Evolutionary conservation across 2,329 filamentous ascomycete species (phyloP).

Genomic region (Neospermospora avenae): DNA sequence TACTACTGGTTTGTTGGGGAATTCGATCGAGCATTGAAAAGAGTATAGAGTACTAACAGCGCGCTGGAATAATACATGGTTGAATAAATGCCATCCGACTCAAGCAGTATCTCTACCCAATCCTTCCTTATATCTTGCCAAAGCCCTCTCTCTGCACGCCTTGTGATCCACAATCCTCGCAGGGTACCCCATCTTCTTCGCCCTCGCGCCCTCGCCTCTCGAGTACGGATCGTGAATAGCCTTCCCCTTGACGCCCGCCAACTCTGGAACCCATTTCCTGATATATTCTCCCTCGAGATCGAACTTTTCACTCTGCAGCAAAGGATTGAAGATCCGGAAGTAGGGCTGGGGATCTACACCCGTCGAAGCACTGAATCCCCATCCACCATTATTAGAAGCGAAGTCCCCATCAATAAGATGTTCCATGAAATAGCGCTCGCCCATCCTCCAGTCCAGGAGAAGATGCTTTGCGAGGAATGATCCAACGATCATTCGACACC

Average conservation of each 20-base stretch:
- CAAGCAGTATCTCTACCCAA: slow-evolving; percentile 45
- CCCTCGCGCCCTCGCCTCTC: slow-evolving; percentile 52
- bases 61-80: not conserved
- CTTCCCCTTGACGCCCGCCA: slow-evolving; percentile 59
- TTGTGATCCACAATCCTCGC: slow-evolving; percentile 73
- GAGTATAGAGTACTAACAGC: not conserved
- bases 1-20: no score
- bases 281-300: slow-evolving; percentile 78
- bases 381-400: slow-evolving; percentile 36
- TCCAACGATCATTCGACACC: slow-evolving; percentile 78
- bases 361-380: slow-evolving; percentile 54
- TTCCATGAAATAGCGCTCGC: slow-evolving; percentile 81
- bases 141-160: slow-evolving; percentile 60
- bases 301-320: slow-evolving; percentile 83
- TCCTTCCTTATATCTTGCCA: slow-evolving; percentile 67
- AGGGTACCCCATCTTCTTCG: slow-evolving; percentile 69
- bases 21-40: not conserved
- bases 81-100: not conserved
- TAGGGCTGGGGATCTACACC: slow-evolving; percentile 87
- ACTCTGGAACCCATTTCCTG: slow-evolving; percentile 75
- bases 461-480: slow-evolving; percentile 80
- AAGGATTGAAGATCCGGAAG: slow-evolving; percentile 85
- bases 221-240: slow-evolving; percentile 80
- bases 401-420: slow-evolving; percentile 43
- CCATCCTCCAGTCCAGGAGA: slow-evolving; percentile 78